phyloP scores from a whole-genome alignment of 805 yeast species.

The Blastobotrys parvus region DNA sequence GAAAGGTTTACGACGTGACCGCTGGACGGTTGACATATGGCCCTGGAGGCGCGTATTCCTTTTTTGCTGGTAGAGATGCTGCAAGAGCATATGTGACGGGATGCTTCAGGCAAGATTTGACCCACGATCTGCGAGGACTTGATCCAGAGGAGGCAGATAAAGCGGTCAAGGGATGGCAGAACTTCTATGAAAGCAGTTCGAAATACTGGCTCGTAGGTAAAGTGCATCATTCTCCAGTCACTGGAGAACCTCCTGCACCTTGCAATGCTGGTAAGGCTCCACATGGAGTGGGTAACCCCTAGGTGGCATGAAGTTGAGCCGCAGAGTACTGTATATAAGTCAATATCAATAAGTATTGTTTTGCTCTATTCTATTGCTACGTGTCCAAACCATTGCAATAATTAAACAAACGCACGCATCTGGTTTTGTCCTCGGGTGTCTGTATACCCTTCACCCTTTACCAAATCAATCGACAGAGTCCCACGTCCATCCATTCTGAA shows the following conservation, averaged over 20 bases:
- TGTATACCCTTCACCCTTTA: constrained; percentile 10
- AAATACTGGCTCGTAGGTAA: constrained; percentile 58
- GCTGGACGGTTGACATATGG: constrained; percentile 45
- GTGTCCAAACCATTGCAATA: too few species aligned
- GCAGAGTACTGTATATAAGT: too few species aligned
- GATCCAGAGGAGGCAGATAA: constrained; percentile 33
- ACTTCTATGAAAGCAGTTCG: constrained; percentile 36
- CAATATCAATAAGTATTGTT: too few species aligned
- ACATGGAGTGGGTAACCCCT: neutral
- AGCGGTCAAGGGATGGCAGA: constrained; percentile 45
- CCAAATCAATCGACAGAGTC: neutral
- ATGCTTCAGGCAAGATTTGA: constrained; percentile 53
- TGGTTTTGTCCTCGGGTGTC: constrained; percentile 3
- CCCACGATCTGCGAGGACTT: constrained; percentile 59
- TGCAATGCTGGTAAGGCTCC: constrained; percentile 27
- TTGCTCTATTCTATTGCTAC: too few species aligned
- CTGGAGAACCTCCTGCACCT: constrained; percentile 44
- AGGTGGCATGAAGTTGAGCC: too few species aligned
- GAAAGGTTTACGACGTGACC: constrained; percentile 58
- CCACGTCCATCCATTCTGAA: neutral
- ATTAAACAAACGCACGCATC: constrained; percentile 8
- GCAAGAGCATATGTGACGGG: constrained; percentile 68
- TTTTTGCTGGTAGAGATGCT: constrained; percentile 57
- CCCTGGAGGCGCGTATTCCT: constrained; percentile 46
- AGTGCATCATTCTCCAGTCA: constrained; percentile 38